Evolutionary conservation across 176 grass and related monocot genomes (phyloP), one percentile per base, ranked within the genome.

Genomic region (Olyra latifolia): DNA sequence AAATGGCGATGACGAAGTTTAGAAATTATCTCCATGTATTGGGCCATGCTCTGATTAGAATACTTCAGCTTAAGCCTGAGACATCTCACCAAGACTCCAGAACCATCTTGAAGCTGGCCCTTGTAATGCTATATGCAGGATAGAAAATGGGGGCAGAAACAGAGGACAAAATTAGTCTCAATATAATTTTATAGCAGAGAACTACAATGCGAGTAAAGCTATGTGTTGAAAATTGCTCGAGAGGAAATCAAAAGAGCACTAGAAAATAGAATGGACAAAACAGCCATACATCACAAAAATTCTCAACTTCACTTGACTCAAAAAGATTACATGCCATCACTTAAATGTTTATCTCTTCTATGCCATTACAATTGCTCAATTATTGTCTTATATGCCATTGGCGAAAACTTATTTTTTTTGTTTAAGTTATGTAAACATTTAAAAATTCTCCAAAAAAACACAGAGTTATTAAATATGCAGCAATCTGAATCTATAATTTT

Each of bases 1-100:
- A 99, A 85, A 90, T 99, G 90, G 35, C 82, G 87, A 60, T 99
- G 92, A 15, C 88, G 85, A 63, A 99, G 80, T 29, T 86, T 99
- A 0, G 93, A 89, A 52, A 99, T 66, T 22, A 88, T 86, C n/a
- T 93, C 90, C 90, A 95, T 90, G 66, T 91, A 95, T 57, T 91
- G 92, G 41, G 76, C 61, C 30, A 95, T 78, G 67, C 66, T 91
- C 55, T 84, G 96, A 39, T 59, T 66, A 41, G 90, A 88, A 78
- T 95, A 87, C 67, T 99, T 99, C 0, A 76, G 86, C 70, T 93
- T 95, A 29, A 90, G 68, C 63, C 72, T 95, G 75, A 95, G 76
- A 63, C 88, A 91, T 88, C 66, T 91, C 58, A 95, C 66, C 48
- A 89, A 23, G 8, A 91, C 84, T 71, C 84, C 77, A 20, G 90